Percentiles rank a stretch among this genome's conserved stretches.
These are phyloP conservation scores for Salmacisia buchloeana DNA, from an alignment of 1,284 basidiomycete genomes.

Conservation along the genomic window DNA sequence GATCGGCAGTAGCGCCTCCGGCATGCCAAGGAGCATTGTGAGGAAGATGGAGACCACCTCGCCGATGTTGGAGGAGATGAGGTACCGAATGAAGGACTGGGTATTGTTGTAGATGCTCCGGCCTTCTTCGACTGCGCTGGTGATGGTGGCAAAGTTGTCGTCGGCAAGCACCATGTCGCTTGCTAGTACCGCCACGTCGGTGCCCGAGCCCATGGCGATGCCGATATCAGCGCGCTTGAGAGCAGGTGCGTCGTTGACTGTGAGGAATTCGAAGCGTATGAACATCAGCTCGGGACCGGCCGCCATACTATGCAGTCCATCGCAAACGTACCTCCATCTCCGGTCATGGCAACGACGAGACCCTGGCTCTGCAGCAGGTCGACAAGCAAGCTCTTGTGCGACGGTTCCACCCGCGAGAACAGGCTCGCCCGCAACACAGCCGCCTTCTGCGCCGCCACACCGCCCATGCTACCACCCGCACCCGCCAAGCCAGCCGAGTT, in stretches of 20 bases:
- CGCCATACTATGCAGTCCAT: background rate
- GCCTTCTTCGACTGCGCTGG: constrained; percentile 91
- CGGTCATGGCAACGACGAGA: constrained; percentile 92
- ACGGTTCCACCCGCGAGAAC: constrained; percentile 88
- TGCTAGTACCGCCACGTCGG: constrained; percentile 96
- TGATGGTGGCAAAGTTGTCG: constrained; percentile 90
- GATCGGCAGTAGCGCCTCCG: constrained; percentile 11
- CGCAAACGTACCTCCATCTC: constrained; percentile 66
- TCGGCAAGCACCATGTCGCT: constrained; percentile 95
- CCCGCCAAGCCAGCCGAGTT: background rate
- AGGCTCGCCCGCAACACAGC: constrained; percentile 61
- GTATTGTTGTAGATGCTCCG: constrained; percentile 12
- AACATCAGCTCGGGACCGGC: background rate
- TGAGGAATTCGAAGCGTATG: background rate
- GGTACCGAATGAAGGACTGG: constrained; percentile 11
- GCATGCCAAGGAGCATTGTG: constrained; percentile 11
- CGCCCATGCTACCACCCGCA: background rate
- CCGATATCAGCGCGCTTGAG: constrained; percentile 98
- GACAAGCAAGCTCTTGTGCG: constrained; percentile 96
- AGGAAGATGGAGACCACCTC: constrained; percentile 14
- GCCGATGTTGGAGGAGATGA: constrained; percentile 15
- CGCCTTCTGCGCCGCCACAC: constrained; percentile 47
- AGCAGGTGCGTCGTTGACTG: constrained; percentile 93
- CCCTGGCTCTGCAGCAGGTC: constrained; percentile 84
- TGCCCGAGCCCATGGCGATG: constrained; percentile 93